Percentiles rank a stretch among this genome's conserved stretches.
phyloP scores from a whole-genome alignment of 306 rosid species.

The Fragaria vesca region DNA sequence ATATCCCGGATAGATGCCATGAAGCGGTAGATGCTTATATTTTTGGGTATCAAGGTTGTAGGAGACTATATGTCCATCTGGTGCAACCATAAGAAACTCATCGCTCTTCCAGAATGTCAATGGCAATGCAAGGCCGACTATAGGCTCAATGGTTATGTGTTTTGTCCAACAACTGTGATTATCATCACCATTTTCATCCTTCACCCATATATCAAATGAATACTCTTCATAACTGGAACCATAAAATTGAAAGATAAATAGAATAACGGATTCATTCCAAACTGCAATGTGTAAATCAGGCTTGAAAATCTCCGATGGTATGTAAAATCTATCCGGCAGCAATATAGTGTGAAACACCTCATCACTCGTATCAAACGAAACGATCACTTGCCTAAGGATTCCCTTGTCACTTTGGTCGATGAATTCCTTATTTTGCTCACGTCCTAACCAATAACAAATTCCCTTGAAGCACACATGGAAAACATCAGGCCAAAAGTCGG shows the following conservation, averaged over 20 bases:
- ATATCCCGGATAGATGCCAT: background rate
- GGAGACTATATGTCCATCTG: background rate
- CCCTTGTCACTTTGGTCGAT: background rate
- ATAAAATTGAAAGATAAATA: background rate
- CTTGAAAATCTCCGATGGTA: background rate
- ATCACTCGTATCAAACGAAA: background rate
- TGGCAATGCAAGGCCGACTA: background rate
- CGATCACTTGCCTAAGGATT: background rate
- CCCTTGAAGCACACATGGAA: background rate
- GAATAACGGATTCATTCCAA: background rate
- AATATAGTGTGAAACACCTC: background rate
- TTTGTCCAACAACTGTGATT: background rate
- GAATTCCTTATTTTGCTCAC: background rate
- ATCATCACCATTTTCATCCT: background rate
- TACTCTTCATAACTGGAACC: background rate
- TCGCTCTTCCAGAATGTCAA: slow-evolving; percentile 5
- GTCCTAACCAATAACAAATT: slow-evolving; percentile 13
- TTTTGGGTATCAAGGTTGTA: background rate
- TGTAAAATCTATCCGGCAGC: background rate
- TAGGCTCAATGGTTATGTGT: background rate
- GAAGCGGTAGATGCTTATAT: background rate
- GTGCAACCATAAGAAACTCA: slow-evolving; percentile 1
- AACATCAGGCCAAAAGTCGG: background rate
- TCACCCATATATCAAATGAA: slow-evolving; percentile 1
- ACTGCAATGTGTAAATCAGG: background rate